Evolutionary conservation across 2,329 filamentous ascomycete genomes (phyloP).

Genomic region (Chaetomiaceae sp.): DNA sequence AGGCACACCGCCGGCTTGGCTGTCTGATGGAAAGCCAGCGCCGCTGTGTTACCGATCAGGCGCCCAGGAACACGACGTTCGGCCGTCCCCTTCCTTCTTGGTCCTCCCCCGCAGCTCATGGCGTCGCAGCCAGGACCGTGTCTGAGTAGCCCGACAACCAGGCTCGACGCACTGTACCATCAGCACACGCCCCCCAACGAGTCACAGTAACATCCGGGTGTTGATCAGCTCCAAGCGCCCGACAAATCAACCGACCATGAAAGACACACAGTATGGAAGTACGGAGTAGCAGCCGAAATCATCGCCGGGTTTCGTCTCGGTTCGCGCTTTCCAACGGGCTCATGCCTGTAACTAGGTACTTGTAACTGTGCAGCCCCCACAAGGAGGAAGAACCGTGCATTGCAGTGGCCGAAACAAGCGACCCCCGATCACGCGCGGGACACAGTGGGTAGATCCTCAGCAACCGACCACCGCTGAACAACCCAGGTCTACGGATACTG

Average conservation of each 20-base stretch:
- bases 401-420: slow-evolving; percentile 5
- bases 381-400: not conserved
- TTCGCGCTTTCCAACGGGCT: too few species aligned
- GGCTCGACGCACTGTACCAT: not conserved
- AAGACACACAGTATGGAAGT: not conserved
- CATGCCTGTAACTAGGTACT: too few species aligned
- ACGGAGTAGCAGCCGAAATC: too few species aligned
- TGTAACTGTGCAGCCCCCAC: slow-evolving; percentile 7
- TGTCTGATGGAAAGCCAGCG: too few species aligned
- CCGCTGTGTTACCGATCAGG: not conserved
- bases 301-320: too few species aligned
- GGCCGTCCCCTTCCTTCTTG: not conserved
- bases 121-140: not conserved
- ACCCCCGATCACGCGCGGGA: not conserved
- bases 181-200: not conserved
- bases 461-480: too few species aligned
- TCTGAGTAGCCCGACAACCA: not conserved
- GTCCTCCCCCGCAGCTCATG: not conserved
- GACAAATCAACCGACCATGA: not conserved
- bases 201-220: too few species aligned
- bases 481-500: too few species aligned
- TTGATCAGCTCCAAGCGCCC: too few species aligned
- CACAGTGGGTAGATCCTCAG: too few species aligned
- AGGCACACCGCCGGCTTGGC: too few species aligned
- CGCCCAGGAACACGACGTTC: not conserved